Base-by-base conservation (phyloP, 2,329 filamentous ascomycete species). In the Aspergillus aculeatus region DNA sequence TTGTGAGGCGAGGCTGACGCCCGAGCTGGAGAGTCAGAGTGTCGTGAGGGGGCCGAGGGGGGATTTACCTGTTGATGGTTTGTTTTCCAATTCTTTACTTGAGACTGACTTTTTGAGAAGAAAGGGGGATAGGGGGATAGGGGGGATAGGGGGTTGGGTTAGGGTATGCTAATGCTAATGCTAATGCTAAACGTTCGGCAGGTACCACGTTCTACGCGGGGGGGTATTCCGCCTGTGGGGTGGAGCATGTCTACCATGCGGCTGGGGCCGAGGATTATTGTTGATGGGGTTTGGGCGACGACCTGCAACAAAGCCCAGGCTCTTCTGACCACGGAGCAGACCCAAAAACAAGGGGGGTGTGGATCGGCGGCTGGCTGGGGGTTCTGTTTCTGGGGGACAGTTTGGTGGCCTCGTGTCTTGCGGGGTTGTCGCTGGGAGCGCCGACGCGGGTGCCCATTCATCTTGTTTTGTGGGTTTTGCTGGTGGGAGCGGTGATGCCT, bases 1-100 rank as follows among this genome's bases (percentile, higher is more conserved):
- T 6, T 79, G 77, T 58, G 75, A 78, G 65, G 61, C 74, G 47
- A 58, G 52, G 11, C 64, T 79, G 57, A 77, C 75, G 5, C 71
- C 73, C 1, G 56, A 64, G 11, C 63, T 61, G 3, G 23, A 47
- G 5, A 68, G 71, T 48, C 66, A 64, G 26, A 19, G 63, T 6
- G 69, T 78, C 32, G 67, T 77, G 50, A 60, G 71, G 4, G 64
- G 65, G 32, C 75, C 76, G 21, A 62, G 69, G 10, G 58, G 26
- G 29, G 63, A 70, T 49, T 63, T 77, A 16, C 62, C 58, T 21
- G 73, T 77, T 14, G 72, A 77, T 50, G 59, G 74, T 76, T 69
- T 62, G 71, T 64, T 31, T 21, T 12, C 9, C 48, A 19, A 19
- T 29, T 50, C 12, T 26, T 16, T 26, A 4, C 5, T 52, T 47